phyloP scores from a whole-genome alignment of 768 basidiomycete genomes.

The Dioszegia crocea region DNA sequence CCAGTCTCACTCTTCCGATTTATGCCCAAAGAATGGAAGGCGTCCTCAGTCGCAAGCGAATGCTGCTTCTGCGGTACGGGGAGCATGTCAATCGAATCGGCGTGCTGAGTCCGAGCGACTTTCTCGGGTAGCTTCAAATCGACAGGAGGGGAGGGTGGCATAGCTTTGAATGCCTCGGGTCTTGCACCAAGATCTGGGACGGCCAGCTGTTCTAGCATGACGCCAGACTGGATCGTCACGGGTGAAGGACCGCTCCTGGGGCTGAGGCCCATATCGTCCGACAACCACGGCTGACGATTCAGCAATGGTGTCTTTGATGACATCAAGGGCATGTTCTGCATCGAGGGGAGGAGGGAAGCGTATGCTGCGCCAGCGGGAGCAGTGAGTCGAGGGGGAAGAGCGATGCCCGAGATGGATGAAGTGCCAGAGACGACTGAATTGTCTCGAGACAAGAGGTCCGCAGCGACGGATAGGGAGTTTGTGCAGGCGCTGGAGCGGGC shows the following conservation, averaged over 20 bases:
- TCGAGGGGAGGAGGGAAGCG: conserved; percentile 1
- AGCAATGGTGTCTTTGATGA: background rate
- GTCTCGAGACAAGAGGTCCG: background rate
- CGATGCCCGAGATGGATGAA: background rate
- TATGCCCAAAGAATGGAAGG: background rate
- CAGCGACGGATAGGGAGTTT: background rate
- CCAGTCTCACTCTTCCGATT: background rate
- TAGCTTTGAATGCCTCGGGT: background rate
- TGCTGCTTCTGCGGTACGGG: background rate
- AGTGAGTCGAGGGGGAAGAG: background rate
- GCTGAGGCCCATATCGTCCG: background rate
- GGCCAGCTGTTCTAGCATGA: no score
- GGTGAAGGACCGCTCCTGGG: background rate
- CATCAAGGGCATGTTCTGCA: no score
- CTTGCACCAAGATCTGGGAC: background rate
- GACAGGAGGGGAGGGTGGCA: background rate
- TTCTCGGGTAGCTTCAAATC: background rate
- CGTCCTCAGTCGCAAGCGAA: background rate
- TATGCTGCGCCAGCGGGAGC: background rate
- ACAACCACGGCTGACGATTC: conserved; percentile 1
- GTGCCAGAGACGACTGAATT: background rate
- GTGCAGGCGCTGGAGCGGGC: background rate
- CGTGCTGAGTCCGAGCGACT: background rate
- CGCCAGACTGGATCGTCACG: background rate
- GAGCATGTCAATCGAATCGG: background rate